Conservation (phyloP, 305 asterid species). For the Plantago rigida region DNA sequence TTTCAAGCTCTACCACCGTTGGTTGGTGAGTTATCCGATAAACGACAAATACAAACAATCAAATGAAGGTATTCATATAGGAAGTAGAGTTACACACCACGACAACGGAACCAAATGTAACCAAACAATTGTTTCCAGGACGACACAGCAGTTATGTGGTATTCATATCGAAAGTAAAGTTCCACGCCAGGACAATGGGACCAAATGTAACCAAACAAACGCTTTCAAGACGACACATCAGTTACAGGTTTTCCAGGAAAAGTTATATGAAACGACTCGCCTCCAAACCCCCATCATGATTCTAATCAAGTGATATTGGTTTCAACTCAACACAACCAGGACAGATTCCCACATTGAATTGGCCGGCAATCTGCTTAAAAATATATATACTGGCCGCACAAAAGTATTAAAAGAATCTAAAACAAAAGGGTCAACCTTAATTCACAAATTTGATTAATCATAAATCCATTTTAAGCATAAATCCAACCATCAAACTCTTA, state of each 20-base stretch:
- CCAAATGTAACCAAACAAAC: background rate
- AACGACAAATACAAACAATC: background rate
- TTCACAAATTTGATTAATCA: conserved; percentile 10
- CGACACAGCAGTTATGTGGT: background rate
- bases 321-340: conserved; percentile 2
- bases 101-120: background rate
- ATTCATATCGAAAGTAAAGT: conserved; percentile 1
- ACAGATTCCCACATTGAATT: background rate
- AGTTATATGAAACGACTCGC: background rate
- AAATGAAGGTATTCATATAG: background rate
- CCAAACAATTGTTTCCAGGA: conserved; percentile 1
- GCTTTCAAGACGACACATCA: background rate
- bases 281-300: conserved; percentile 7
- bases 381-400: background rate
- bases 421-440: conserved; percentile 6
- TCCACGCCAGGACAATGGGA: background rate
- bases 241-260: background rate
- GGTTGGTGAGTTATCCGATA: background rate
- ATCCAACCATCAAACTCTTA: conserved; percentile 32
- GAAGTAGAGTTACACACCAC: conserved; percentile 1
- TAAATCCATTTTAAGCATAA: conserved; percentile 12
- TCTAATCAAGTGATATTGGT: background rate
- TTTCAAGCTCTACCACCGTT: background rate
- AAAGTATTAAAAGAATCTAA: conserved; percentile 2
- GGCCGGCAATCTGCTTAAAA: too few species aligned